Evolutionary conservation across 2,329 filamentous ascomycete species (phyloP), one percentile per base, ranked within the genome.

Genomic region (Orbilia ellipsospora): DNA sequence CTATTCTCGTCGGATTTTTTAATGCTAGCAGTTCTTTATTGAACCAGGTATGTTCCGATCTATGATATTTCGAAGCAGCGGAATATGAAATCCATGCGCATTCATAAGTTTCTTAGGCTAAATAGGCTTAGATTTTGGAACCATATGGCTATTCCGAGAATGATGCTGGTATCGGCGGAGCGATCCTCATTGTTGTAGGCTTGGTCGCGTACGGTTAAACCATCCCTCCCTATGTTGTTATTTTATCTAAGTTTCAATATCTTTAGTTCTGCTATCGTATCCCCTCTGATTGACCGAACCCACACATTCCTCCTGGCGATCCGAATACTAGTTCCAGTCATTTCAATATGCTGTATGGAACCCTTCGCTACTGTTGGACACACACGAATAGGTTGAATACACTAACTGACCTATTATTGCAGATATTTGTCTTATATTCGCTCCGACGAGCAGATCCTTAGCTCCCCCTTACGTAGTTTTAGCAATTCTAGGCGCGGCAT

Each of bases 1-100:
- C 88, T 78, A 83, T 94, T 79, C 97, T 93, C 82, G 92, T 97
- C 76, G 93, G 91, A 79, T 90, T 95, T 84, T 99, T 99, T 89
- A 98, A 98, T 86, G 91, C 91, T 78, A 85, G 94, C 78, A 96
- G 93, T 59, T 91, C 91, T 1, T 88, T 98, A 0, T 86, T 98
- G 8, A 96, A 94, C 84, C 94, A 97, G 81, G 78, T 78, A 51
- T 13, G 75, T 59, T 23, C 28, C 20, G 20, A 48, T 5, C 44
- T n/a, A 12, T 18, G 1, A 15, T 48, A 5, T 31, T 26, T 18
- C 61, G 6, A 61, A 31, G 51, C 20, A 61, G 6, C 16, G 31
- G 42, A 8, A 36, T 31, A n/a, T 7, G 31, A 36, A 10, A 36
- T 7, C 10, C 5, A 36, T 10, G 31, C 5, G 5, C 40, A 12